Conservation (phyloP, 768 basidiomycete species). For the Russula sp. region DNA sequence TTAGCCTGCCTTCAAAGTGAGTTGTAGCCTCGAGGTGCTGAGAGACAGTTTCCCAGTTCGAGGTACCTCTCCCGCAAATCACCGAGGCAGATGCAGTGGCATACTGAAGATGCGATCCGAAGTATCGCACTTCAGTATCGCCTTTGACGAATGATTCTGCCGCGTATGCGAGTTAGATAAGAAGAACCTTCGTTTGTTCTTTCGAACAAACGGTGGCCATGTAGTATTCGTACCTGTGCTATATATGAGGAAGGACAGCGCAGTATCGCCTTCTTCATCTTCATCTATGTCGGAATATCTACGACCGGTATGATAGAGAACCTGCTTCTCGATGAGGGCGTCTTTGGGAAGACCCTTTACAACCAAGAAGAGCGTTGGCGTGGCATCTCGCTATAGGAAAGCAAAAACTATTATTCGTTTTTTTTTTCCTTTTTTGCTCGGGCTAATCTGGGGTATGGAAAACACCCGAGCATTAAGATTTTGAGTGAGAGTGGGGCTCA, state of each 20-base stretch:
- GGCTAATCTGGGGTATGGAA: not conserved
- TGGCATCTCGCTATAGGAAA: conserved; percentile 29
- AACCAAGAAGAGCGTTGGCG: conserved; percentile 55
- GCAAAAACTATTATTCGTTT: not conserved
- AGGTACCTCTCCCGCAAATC: conserved; percentile 26
- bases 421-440: not conserved
- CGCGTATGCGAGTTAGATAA: conserved; percentile 10
- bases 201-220: not conserved
- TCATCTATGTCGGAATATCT: conserved; percentile 44
- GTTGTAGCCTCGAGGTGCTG: conserved; percentile 25
- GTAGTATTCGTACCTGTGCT: conserved; percentile 39
- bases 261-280: conserved; percentile 42
- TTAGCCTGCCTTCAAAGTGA: conserved; percentile 28
- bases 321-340: conserved; percentile 75
- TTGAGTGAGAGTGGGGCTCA: conserved; percentile 1
- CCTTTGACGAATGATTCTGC: conserved; percentile 15
- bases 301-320: conserved; percentile 65
- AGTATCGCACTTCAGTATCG: conserved; percentile 12
- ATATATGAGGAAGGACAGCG: conserved; percentile 36
- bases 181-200: not conserved
- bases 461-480: not conserved
- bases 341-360: conserved; percentile 67
- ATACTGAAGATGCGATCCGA: conserved; percentile 14
- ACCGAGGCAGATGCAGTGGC: conserved; percentile 21
- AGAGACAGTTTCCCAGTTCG: conserved; percentile 16